Base-by-base conservation (phyloP, 139 green algal genomes). In the Closterium sp. region DNA sequence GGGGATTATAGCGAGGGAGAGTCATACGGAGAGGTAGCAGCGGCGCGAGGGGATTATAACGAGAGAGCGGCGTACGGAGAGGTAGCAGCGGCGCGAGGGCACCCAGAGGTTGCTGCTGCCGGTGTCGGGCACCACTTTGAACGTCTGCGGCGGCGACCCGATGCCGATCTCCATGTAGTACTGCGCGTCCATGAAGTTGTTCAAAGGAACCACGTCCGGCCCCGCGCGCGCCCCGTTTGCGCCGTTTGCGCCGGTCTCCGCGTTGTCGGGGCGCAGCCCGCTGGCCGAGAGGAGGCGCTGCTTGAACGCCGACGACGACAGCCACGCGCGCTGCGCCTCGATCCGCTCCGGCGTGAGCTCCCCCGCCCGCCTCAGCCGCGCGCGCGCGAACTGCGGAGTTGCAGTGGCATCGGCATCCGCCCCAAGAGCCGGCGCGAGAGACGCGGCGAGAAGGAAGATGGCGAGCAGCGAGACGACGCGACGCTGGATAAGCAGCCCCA, bases 91-190 rank as follows among this genome's bases (percentile, higher is more conserved):
- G 2, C 91, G 94, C 5, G 94, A 96, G 4, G 97, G 97, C 21
- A 99, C 96, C 97, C 98, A 99, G 84, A 99, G 94, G 94, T 99
- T 99, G 91, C 94, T 96, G 88, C 88, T 96, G 30, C 97, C 97
- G 2, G 97, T 98, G 96, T 99, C 98, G 38, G 99, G 98, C 19
- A 96, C 86, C 12, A 99, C 98, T 16, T 95, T 92, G 91, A 99
- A 99, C 2, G 81, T 93, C 93, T 99, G 98, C 0, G 90, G 38
- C 4, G 98, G 98, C 0, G 96, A 98, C 6, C 98, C 98, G 19
- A 99, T 95, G 0, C 88, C 91, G 43, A 99, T 97, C 84, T 97
- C 94, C 33, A 97, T 98, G 93, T 98, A 99, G 90, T 99, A 99
- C 96, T 99, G 91, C 21, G 91, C 91, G 87, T 94, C 91, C 30